Base-by-base conservation (phyloP, 164 flowering plant species). In the Protea cynaroides region DNA sequence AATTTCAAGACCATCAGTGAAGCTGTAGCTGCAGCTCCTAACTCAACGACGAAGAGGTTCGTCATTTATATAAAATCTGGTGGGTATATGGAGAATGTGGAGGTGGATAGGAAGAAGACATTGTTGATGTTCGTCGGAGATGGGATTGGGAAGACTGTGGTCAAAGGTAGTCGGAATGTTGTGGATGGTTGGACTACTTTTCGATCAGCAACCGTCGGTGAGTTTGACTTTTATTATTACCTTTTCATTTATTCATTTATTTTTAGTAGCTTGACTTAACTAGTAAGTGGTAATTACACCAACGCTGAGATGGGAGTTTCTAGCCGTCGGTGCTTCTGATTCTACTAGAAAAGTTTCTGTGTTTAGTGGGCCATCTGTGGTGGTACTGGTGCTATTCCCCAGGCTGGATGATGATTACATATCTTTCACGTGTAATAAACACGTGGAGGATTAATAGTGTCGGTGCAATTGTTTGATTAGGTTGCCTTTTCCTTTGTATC, bases 151-250 rank as follows among this genome's bases (percentile, higher is more conserved):
- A 86, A 91, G 67, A 94, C 99, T 0, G 62, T 81, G 46, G 78
- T 94, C 14, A 91, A 87, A 74, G 99, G 83, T 18, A 85, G 69
- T 40, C 71, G 96, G 73, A 91, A 80, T 60, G 88, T 83, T 3
- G 88, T 78, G 19, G 96, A 83, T 49, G 90, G 90, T 2, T 94
- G 83, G 86, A 85, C 96, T 25, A 94, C 99, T 47, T 94, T 84
- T 83, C 81, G 84, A 19, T 89, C 99, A 1, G 85, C 96, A n/a
- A 91, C 99, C 5, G 84, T 93, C 52, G 94, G 98, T 91, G 34
- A 78, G 96, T 78, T 47, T 18, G 6, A 7, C 12, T 46, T 44
- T 2, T 50, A 25, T 12, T n/a, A n/a, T 9, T 21, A 34, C 8
- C 50, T n/a, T 40, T 25, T 4, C 2, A 18, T n/a, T 25, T 2